These are phyloP conservation scores for Bromus sterilis DNA, from an alignment of 176 grass and related monocot genomes.

Conservation along the genomic window DNA sequence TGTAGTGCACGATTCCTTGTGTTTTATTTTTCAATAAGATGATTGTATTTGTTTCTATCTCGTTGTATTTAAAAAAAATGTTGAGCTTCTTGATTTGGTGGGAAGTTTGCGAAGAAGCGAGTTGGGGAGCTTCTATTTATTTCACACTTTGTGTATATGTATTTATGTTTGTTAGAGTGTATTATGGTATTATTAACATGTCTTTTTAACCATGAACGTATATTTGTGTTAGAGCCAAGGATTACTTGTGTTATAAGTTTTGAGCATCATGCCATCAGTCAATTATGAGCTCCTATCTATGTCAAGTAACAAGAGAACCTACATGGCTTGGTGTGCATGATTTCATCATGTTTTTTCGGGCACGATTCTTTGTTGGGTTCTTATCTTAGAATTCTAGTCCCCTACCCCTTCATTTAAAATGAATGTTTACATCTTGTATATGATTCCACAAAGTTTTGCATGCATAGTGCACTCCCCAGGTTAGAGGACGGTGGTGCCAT, in stretches of 20 bases:
- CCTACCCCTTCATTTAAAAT: too few relatives aligned
- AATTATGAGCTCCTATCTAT: background rate
- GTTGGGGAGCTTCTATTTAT: background rate
- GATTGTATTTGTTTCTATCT: background rate
- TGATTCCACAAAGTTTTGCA: too few relatives aligned
- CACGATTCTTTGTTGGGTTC: background rate
- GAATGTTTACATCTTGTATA: too few relatives aligned
- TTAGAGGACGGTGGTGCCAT: too few relatives aligned
- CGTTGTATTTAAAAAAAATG: background rate
- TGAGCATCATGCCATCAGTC: background rate
- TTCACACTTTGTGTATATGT: too few relatives aligned
- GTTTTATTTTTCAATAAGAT: background rate
- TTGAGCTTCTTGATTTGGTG: background rate
- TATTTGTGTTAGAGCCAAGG: background rate
- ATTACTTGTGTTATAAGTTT: background rate
- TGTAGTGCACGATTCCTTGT: background rate
- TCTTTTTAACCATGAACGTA: too few relatives aligned
- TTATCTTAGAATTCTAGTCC: too few relatives aligned
- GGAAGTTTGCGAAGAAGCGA: background rate
- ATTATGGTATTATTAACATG: too few relatives aligned
- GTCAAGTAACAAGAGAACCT: too few relatives aligned
- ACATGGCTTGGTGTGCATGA: background rate
- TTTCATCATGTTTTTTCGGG: background rate
- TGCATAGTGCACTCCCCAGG: too few relatives aligned
- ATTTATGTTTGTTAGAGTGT: too few relatives aligned